Base-by-base conservation (phyloP, 2,329 filamentous ascomycete species). In the Fonsecaea monophora region DNA sequence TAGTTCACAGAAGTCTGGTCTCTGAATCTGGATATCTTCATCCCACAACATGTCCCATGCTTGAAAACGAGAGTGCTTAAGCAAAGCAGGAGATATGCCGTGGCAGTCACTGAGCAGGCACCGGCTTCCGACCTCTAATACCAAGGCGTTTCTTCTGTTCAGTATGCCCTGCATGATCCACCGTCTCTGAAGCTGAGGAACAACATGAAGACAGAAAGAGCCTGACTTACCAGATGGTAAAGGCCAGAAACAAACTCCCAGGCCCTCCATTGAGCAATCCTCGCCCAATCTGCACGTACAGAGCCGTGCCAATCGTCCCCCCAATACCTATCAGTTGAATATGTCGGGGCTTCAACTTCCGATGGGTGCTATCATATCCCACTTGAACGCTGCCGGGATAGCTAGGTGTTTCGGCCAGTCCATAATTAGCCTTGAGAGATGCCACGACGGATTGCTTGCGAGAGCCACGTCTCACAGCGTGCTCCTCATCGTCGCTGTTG, bases 321-420 rank as follows among this genome's bases (percentile, higher is more conserved):
- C 81, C 81, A 62, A 82, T 82, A 48, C 80, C 81, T 64, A 82
- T 82, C 65, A 82, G 71, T 68, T 82, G 80, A 48, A 82, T 79
- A 73, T 82, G 81, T 67, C 80, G 74, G 13, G 80, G 77, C 67
- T 81, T 82, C 21, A 82, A 73, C 65, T 77, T 79, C 62, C 80
- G 67, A 50, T 72, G 71, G 12, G 71, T 72, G 15, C 53, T 61
- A 38, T 72, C 71, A 35, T 66, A 62, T 30, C 66, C 64, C 34
- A 53, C 37, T 18, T 67, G 50, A 61, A 64, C 37, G n/a, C 65
- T 67, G n/a, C 66, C 65, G 12, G n/a, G 37, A 25, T 61, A 53
- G 3, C 45, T 21, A 21, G 63, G 66, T 6, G 34, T 15, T 12
- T 68, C 55, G 30, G 67, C 68, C 18, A 73, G 56, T 4, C 64